Base-by-base conservation (phyloP, 352 stramenopile species). In the Globisporangium irregulare region DNA sequence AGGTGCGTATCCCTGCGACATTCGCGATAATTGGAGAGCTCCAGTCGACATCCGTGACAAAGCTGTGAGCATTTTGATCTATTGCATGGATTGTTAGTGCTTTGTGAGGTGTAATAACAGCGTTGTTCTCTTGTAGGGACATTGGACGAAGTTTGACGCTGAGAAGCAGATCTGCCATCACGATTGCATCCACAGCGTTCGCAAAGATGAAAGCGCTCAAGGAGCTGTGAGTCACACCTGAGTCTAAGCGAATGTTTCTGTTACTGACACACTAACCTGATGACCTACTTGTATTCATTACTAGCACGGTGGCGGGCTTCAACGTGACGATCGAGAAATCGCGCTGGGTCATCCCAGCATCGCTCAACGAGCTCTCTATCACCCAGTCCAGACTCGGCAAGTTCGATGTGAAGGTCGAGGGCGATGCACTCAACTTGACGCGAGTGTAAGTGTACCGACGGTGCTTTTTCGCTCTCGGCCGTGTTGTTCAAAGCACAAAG, bases 311-410 rank as follows among this genome's bases (percentile, higher is more conserved):
- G 20, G 24, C 15, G 2, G 27, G 43, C 29, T 66, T 59, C 46
- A 66, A 66, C n/a, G 24, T 59, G 29, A 65, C 59, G 43, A 29
- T 50, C 22, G 22, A 29, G n/a, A 43, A 20, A 18, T 25, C 32
- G n/a, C 18, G 57, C 27, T 66, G n/a, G 61, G 32, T 66, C 48
- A 12, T 66, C 48, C 48, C 29, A 5, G 29, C 32, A 29, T 64
- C 27, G 25, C 59, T 64, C 18, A 64, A 64, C 25, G 41, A 64
- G 9, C 12, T 36, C 59, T 29, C 24, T 1, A 56, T 56, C 8
- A 64, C 29, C 7, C 43, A 34, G 3, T 64, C 48, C 7, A 20
- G 20, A 38, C 27, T 50, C 48, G 43, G 10, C 24, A 56, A 51
- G 43, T 56, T 64, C 41, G 54, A 64, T 14, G 25, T 64, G 58